These are phyloP conservation scores for Megacollybia marginata DNA, from an alignment of 768 basidiomycete genomes.

Conservation along the genomic window DNA sequence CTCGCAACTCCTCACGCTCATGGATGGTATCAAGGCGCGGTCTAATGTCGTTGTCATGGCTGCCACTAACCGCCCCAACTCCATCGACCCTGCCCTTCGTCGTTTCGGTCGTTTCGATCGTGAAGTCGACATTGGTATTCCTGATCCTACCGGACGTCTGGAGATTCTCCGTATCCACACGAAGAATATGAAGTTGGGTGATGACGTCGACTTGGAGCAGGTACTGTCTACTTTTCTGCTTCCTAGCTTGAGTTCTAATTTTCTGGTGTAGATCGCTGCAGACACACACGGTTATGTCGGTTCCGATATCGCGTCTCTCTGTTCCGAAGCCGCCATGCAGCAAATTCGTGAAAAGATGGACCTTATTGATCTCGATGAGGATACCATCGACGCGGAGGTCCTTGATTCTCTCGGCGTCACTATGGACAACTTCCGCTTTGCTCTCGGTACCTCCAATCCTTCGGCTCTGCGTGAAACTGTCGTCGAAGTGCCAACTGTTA, in stretches of 20 bases:
- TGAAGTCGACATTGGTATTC: slow-evolving; percentile 98
- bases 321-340: slow-evolving; percentile 99
- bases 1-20: slow-evolving; percentile 94
- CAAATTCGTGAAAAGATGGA: slow-evolving; percentile 99
- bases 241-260: slow-evolving; percentile 5
- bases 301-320: slow-evolving; percentile 94
- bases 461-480: slow-evolving; percentile 99
- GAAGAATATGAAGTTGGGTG: slow-evolving; percentile 98
- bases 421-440: slow-evolving; percentile 99
- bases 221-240: slow-evolving; percentile 24
- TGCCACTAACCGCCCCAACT: slow-evolving; percentile 97
- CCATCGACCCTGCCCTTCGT: slow-evolving; percentile 96
- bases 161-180: slow-evolving; percentile 99
- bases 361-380: slow-evolving; percentile 89
- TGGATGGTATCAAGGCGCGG: slow-evolving; percentile 98
- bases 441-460: slow-evolving; percentile 94
- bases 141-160: slow-evolving; percentile 96
- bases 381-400: slow-evolving; percentile 98
- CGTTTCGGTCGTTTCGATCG: slow-evolving; percentile 99
- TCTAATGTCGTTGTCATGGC: slow-evolving; percentile 99
- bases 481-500: slow-evolving; percentile 97
- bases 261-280: slow-evolving; percentile 72
- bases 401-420: slow-evolving; percentile 98
- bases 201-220: slow-evolving; percentile 97
- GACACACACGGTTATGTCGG: slow-evolving; percentile 99